phyloP scores from a whole-genome alignment of 2,329 filamentous ascomycete species.

The Xylaria multiplex region DNA sequence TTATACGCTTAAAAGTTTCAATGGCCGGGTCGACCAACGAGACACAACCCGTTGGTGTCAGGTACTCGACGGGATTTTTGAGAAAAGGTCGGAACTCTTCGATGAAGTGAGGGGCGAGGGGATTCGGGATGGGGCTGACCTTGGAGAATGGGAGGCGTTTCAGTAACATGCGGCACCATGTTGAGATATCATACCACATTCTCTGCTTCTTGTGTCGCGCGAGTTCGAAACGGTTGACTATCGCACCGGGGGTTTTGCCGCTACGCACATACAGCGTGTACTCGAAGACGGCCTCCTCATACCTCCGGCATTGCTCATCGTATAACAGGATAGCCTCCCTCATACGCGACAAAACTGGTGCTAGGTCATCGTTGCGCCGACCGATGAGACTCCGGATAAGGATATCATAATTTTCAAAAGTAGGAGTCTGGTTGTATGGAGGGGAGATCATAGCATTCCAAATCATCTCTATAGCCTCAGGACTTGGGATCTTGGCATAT shows the following conservation, averaged over 20 bases:
- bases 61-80: conserved; percentile 51
- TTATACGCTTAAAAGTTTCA: conserved; percentile 24
- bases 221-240: conserved; percentile 40
- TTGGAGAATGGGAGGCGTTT: conserved; percentile 26
- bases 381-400: conserved; percentile 58
- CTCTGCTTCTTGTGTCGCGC: conserved; percentile 46
- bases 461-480: conserved; percentile 60
- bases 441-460: conserved; percentile 68
- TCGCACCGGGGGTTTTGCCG: conserved; percentile 34
- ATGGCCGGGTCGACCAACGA: conserved; percentile 47
- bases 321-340: conserved; percentile 46
- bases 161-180: conserved; percentile 44
- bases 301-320: conserved; percentile 41
- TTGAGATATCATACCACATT: conserved; percentile 49
- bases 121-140: conserved; percentile 30
- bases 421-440: conserved; percentile 67
- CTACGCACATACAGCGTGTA: conserved; percentile 44
- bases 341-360: conserved; percentile 44
- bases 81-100: conserved; percentile 60
- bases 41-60: conserved; percentile 53
- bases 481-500: conserved; percentile 50
- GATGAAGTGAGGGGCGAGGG: conserved; percentile 56
- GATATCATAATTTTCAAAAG: conserved; percentile 63
- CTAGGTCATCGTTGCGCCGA: conserved; percentile 24
- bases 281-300: conserved; percentile 42